Evolutionary conservation across 1,284 basidiomycete species (phyloP).

Genomic region (Papiliotrema flavescens): DNA sequence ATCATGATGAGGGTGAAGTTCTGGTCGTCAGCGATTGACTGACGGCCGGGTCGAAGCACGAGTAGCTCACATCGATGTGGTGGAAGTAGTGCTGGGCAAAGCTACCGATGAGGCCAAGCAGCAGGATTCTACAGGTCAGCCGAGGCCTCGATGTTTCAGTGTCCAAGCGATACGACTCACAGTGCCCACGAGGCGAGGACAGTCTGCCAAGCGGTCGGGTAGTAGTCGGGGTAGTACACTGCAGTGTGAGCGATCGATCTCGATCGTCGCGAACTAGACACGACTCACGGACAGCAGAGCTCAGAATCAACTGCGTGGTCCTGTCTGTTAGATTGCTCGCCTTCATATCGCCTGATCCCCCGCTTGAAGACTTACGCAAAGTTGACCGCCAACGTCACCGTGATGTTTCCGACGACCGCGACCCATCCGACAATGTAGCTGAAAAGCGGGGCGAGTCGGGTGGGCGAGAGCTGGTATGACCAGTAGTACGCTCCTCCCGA

Average conservation of each 20-base stretch:
- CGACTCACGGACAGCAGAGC: conserved; percentile 20
- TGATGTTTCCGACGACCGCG: conserved; percentile 50
- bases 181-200: conserved; percentile 42
- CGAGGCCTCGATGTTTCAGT: not conserved
- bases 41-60: no score
- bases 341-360: conserved; percentile 1
- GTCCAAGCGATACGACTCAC: conserved; percentile 6
- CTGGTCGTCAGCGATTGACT: conserved; percentile 11
- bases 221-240: conserved; percentile 30
- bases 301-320: conserved; percentile 48
- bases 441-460: conserved; percentile 38
- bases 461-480: conserved; percentile 46
- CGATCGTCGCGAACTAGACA: not conserved
- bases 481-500: conserved; percentile 52
- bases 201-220: conserved; percentile 30
- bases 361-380: conserved; percentile 34
- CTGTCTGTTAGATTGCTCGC: conserved; percentile 12
- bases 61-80: conserved; percentile 30
- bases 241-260: not conserved
- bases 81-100: conserved; percentile 39
- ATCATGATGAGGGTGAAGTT: conserved; percentile 30
- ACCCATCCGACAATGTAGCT: conserved; percentile 52
- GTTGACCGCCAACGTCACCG: conserved; percentile 49
- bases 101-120: conserved; percentile 40
- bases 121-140: conserved; percentile 31